Conservation (phyloP, 192 early-diverging fungal species). For the Dissophora globulifera region DNA sequence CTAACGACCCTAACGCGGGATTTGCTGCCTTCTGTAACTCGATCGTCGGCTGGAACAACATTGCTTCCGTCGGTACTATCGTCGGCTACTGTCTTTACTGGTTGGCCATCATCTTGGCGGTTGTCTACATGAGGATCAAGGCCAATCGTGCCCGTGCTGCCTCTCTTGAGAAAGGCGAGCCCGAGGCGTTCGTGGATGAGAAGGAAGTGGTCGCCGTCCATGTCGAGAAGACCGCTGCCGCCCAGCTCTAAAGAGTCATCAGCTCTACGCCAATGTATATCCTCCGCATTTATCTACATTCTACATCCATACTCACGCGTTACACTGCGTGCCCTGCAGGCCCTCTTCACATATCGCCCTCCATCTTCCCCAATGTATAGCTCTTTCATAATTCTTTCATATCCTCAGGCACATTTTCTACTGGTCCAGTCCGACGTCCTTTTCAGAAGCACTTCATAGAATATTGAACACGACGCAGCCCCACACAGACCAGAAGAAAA, state of each 20-base stretch:
- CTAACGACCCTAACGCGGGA: slow-evolving; percentile 49
- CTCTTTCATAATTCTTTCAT: slow-evolving; percentile 13
- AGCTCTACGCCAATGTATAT: too few relatives aligned
- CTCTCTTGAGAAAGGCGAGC: neutral
- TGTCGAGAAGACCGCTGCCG: slow-evolving; percentile 23
- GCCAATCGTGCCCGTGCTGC: slow-evolving; percentile 25
- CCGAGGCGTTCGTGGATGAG: slow-evolving; percentile 12
- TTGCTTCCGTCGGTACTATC: slow-evolving; percentile 79
- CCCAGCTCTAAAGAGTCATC: neutral
- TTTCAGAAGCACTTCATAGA: neutral
- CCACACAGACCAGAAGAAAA: too few relatives aligned
- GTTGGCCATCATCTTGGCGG: slow-evolving; percentile 61
- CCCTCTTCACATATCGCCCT: too few relatives aligned
- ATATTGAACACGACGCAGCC: too few relatives aligned
- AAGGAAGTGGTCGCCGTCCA: slow-evolving; percentile 13
- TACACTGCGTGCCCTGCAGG: too few relatives aligned
- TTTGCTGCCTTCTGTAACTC: slow-evolving; percentile 81
- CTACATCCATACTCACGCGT: slow-evolving; percentile 21
- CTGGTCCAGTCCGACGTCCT: neutral
- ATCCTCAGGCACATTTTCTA: neutral
- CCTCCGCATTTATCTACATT: too few relatives aligned
- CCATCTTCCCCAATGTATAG: neutral
- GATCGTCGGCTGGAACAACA: slow-evolving; percentile 81
- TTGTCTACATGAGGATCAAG: slow-evolving; percentile 62
- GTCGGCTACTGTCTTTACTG: slow-evolving; percentile 87